phyloP scores from a whole-genome alignment of 2,329 filamentous ascomycete species.

The Hypoxylon sp. region DNA sequence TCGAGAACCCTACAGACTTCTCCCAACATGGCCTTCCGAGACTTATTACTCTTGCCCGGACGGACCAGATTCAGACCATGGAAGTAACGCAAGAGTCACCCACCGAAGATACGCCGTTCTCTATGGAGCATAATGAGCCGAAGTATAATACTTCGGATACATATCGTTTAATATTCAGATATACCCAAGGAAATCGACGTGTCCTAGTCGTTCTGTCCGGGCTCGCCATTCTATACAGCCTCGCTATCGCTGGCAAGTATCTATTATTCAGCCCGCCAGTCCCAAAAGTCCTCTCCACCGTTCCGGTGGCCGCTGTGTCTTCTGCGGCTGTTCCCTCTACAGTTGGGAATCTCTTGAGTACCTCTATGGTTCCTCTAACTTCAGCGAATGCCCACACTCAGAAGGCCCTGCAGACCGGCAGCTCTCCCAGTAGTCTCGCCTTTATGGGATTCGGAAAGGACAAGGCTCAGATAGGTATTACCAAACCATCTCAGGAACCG shows the following conservation, averaged over 20 bases:
- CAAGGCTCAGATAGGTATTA: conserved; percentile 46
- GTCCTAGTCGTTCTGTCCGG: conserved; percentile 39
- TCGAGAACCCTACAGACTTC: conserved; percentile 52
- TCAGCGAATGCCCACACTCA: conserved; percentile 51
- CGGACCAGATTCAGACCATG: conserved; percentile 22
- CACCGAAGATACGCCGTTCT: conserved; percentile 2
- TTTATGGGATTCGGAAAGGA: conserved; percentile 59
- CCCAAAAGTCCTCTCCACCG: conserved; percentile 49
- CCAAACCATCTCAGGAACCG: conserved; percentile 49
- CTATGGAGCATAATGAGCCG: background rate
- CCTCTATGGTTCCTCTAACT: conserved; percentile 45
- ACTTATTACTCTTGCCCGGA: conserved; percentile 30
- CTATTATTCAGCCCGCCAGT: conserved; percentile 36
- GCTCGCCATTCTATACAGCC: conserved; percentile 40
- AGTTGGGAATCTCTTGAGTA: conserved; percentile 41
- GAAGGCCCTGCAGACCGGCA: conserved; percentile 51
- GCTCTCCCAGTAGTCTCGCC: conserved; percentile 52
- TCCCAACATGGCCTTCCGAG: conserved; percentile 45
- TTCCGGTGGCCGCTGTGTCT: conserved; percentile 51
- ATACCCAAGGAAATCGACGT: conserved; percentile 37
- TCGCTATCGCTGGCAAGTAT: conserved; percentile 42
- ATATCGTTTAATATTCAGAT: conserved; percentile 19
- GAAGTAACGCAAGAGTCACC: conserved; percentile 13
- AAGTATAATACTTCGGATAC: background rate
- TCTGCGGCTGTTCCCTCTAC: conserved; percentile 43